Evolutionary conservation across 352 stramenopile species (phyloP), one percentile per base, ranked within the genome.

Genomic region (Elongisporangium prolatum): DNA sequence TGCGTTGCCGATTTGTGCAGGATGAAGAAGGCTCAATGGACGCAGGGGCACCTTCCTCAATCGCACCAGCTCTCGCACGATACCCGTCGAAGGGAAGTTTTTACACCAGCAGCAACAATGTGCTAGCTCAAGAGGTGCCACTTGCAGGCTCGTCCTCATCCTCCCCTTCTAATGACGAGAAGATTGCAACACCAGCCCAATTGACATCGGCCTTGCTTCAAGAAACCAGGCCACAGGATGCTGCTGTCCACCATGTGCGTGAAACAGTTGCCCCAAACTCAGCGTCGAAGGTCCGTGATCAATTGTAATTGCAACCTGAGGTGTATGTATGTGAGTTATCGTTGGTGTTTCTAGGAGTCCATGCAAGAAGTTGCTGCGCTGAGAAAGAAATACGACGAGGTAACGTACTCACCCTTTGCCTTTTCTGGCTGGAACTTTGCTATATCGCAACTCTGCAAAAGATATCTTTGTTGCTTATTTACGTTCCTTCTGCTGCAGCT

Each of bases 341-440:
- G 47, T 54, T 60, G 50, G 20, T 50, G 21, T 38, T 3, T 16
- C 40, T 44, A 92, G 57, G 80, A 90, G 57, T 57, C 71, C 14
- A 74, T 86, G 11, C 63, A 75, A 22, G 80, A 93, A 47, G 71
- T 92, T 18, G 77, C 73, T 24, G 69, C 68, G 16, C 62, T 96
- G 22, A 82, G 86, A 52, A 94, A 94, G 71, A 96, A 96, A 70
- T 96, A 96, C 63, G 84, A 94, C 58, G 86, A 96, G 74, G 83
- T 93, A 65, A 7, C 71, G n/a, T 40, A 47, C 1, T 5, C 13
- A 10, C 10, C 2, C 0, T 4, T 3, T 21, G 25, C 4, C 8
- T 11, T 21, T 48, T 51, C 3, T 4, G 11, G 47, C 38, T 6
- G 67, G 14, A 58, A n/a, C n/a, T n/a, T n/a, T n/a, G n/a, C n/a